These are phyloP conservation scores for Tuber microsphaerosporum DNA, from an alignment of 495 filamentous ascomycete species.

Conservation along the genomic window DNA sequence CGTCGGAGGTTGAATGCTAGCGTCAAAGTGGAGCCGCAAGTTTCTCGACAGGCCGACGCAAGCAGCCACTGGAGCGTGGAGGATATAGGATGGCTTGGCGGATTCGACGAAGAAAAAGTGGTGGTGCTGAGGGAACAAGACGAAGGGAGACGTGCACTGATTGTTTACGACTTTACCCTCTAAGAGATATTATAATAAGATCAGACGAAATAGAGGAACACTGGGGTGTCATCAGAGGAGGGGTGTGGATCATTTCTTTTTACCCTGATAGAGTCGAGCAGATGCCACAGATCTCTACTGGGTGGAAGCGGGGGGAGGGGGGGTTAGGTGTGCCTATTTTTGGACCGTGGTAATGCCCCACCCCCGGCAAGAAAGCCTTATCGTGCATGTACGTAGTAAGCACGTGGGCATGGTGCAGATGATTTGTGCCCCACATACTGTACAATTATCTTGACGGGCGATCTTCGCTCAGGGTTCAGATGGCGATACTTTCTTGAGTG, in stretches of 20 bases:
- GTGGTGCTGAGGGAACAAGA: slow-evolving; percentile 70
- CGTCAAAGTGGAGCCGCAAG: slow-evolving; percentile 25
- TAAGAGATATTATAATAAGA: slow-evolving; percentile 21
- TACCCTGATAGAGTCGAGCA: slow-evolving; percentile 8
- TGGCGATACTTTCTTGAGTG: slow-evolving; percentile 10
- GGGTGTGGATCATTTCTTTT: slow-evolving; percentile 27
- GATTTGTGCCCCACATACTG: slow-evolving; percentile 27
- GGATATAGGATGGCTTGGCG: slow-evolving; percentile 58
- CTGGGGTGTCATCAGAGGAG: slow-evolving; percentile 10
- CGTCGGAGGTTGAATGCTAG: slow-evolving; percentile 24
- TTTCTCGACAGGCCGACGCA: slow-evolving; percentile 16
- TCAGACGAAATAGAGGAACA: slow-evolving; percentile 17
- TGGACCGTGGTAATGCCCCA: slow-evolving; percentile 19
- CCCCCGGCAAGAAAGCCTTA: slow-evolving; percentile 24
- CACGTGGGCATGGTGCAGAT: slow-evolving; percentile 38
- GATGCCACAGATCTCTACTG: slow-evolving; percentile 1
- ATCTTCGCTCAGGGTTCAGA: slow-evolving; percentile 35
- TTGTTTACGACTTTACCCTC: slow-evolving; percentile 80
- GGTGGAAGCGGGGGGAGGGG: background rate
- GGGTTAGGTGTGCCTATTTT: slow-evolving; percentile 29
- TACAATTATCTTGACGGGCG: slow-evolving; percentile 32
- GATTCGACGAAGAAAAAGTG: slow-evolving; percentile 91
- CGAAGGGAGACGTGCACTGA: slow-evolving; percentile 61
- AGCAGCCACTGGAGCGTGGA: slow-evolving; percentile 43
- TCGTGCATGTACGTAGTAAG: slow-evolving; percentile 32